Percentiles rank a stretch among this genome's conserved stretches.
These are phyloP conservation scores for Termitomyces sp. DNA, from an alignment of 768 basidiomycete species.

Conservation along the genomic window DNA sequence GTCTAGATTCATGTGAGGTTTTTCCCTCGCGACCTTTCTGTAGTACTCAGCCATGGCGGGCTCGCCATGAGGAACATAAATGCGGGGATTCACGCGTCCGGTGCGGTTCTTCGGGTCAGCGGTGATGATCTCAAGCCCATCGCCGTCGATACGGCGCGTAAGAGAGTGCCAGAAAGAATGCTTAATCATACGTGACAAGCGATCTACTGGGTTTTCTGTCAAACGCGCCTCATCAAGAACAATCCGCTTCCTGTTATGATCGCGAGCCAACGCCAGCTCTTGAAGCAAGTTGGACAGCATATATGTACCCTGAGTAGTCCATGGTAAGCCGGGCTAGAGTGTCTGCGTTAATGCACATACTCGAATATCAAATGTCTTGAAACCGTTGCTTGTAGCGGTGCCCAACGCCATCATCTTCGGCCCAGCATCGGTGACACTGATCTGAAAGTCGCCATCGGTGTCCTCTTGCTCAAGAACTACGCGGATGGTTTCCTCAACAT, in stretches of 20 bases:
- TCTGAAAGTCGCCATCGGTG: constrained; percentile 95
- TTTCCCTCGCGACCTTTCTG: constrained; percentile 81
- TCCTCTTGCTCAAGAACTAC: constrained; percentile 97
- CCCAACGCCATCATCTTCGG: constrained; percentile 96
- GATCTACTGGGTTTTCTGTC: constrained; percentile 96
- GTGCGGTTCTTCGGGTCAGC: constrained; percentile 98
- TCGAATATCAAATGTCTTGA: constrained; percentile 95
- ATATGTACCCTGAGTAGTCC: constrained; percentile 77
- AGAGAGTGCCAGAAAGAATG: constrained; percentile 98
- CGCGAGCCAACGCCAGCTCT: constrained; percentile 93
- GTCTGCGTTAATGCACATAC: constrained; percentile 36
- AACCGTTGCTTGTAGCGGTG: constrained; percentile 95
- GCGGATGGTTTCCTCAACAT: constrained; percentile 97
- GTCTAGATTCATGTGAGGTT: constrained; percentile 91
- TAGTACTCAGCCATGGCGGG: constrained; percentile 96
- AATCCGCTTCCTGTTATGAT: constrained; percentile 93
- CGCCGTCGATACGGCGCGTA: constrained; percentile 94
- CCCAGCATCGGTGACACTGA: constrained; percentile 93
- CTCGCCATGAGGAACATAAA: constrained; percentile 93
- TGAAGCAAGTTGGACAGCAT: constrained; percentile 99
- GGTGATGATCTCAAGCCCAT: constrained; percentile 95
- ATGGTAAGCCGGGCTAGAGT: constrained; percentile 7
- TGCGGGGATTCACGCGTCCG: constrained; percentile 83
- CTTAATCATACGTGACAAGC: constrained; percentile 95
- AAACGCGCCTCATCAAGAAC: constrained; percentile 98